Evolutionary conservation across 2,329 filamentous ascomycete species (phyloP).

Genomic region (Aureobasidium zeae): DNA sequence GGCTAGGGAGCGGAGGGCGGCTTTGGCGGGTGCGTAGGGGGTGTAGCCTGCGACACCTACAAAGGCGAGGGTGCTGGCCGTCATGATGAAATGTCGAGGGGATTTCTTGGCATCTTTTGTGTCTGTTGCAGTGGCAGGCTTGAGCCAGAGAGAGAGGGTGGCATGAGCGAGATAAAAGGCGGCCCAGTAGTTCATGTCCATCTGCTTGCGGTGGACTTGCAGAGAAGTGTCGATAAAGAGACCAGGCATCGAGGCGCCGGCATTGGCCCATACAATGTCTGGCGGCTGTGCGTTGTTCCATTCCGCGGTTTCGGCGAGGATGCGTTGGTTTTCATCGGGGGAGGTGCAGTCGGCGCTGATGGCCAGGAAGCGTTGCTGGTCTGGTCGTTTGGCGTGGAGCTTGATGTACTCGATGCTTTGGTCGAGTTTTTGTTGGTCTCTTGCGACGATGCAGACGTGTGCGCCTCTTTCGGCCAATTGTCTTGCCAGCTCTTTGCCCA

Average conservation of each 20-base stretch:
- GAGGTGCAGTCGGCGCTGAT: conserved; percentile 74
- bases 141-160: conserved; percentile 65
- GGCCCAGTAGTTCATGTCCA: conserved; percentile 90
- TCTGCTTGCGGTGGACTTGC: conserved; percentile 60
- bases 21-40: conserved; percentile 76
- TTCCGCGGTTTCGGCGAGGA: conserved; percentile 60
- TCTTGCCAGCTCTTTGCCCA: conserved; percentile 68
- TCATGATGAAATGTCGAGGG: conserved; percentile 82
- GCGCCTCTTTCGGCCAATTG: conserved; percentile 76
- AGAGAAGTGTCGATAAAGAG: conserved; percentile 70
- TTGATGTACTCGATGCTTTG: conserved; percentile 57
- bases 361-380: conserved; percentile 65
- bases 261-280: conserved; percentile 87
- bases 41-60: conserved; percentile 72
- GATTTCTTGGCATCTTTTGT: conserved; percentile 26
- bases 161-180: conserved; percentile 78
- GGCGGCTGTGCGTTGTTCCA: conserved; percentile 70
- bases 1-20: conserved; percentile 70
- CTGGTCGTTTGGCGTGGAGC: conserved; percentile 34
- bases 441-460: conserved; percentile 75
- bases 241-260: conserved; percentile 62
- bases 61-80: conserved; percentile 66
- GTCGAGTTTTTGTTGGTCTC: conserved; percentile 65
- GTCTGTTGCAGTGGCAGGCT: conserved; percentile 22
- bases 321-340: conserved; percentile 56